Evolutionary conservation across 192 early-diverging fungal species (phyloP), one percentile per base, ranked within the genome.

Genomic region (Phycomyces blakesleeanus): DNA sequence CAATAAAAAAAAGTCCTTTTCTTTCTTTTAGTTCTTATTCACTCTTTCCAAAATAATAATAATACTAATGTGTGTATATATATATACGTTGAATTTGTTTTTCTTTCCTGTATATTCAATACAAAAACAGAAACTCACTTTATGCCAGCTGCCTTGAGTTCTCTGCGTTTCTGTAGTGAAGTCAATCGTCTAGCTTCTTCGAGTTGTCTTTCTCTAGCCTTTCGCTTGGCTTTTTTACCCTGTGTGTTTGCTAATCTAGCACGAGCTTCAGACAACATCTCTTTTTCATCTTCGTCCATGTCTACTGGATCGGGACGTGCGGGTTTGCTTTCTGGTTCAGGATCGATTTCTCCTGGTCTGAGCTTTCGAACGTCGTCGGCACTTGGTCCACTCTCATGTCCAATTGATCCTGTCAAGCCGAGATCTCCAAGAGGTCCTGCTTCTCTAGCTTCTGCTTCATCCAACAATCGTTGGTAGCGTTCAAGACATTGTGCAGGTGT

Each of bases 231-330:
- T 63, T 99, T 99, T 67, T 99, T 99, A 55, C 97, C 97, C 73
- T 98, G 95, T 7, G 97, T 99, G 73, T 99, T 99, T n/a, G 97
- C 97, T 55, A 99, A 80, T 71, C 97, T 83, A 18, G 97, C 97
- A 54, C 97, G 87, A 21, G 97, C 97, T 73, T 99, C 97, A 4
- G 92, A 94, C 21, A 99, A 82, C 97, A 99, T 99, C 74, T 99
- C 97, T 80, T 99, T 99, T 80, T 99, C 96, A 72, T 98, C 96
- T 72, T 97, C 95, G 60, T 98, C 97, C 97, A 98, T 98, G 70
- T 98, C 97, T 2, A 98, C 92, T 12, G 97, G 95, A 74, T 98
- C 97, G 1, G 97, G 97, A 11, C 95, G 81, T 0, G 97, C 97
- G n/a, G 97, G 91, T 65, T 95, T 95, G 0, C 89, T 87, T 76